Evolutionary conservation across 2,329 filamentous ascomycete genomes (phyloP), one percentile per base, ranked within the genome.

Genomic region (Alternaria hordeiaustralica): DNA sequence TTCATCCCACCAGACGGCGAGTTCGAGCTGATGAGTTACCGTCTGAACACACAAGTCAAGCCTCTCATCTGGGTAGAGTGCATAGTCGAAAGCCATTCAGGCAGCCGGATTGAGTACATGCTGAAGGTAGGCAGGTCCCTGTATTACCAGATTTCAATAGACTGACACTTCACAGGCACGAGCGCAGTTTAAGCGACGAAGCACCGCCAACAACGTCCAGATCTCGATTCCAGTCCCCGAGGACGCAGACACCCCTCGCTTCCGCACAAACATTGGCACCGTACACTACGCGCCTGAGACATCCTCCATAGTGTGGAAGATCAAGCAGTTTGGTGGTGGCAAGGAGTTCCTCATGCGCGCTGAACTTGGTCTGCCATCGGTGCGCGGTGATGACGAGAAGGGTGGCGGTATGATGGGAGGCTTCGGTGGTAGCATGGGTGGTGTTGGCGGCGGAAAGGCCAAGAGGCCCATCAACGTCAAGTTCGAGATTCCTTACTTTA

Each of bases 401-500:
- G 95, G 95, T 44, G 95, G 95, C 66, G 95, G 95, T 68, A 98
- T 98, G 95, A 98, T 95, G 71, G 95, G 95, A 75, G 95, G 95
- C 1, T 97, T 97, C 75, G 95, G 95, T 67, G 95, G 95, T 20
- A 97, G 93, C 78, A 97, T 97, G 94, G 95, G 95, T 63, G 95
- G 95, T 68, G 88, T 96, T 26, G 89, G 89, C 5, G 83, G 82
- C 20, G 90, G 89, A 62, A 98, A 98, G 84, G 92, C 92, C 20
- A 99, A 98, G 87, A 86, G 96, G 72, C 96, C 96, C 1, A 99
- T 99, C 76, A 95, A 94, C 81, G 96, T 99, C 84, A 99, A 99
- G 84, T 99, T 99, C 80, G 96, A 99, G 85, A 99, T 99, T 78
- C 96, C 96, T n/a, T 99, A 99, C 83, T 99, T 99, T 80, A 99